phyloP scores from a whole-genome alignment of 2,329 filamentous ascomycete species.

The Thielaviopsis ethacetica region DNA sequence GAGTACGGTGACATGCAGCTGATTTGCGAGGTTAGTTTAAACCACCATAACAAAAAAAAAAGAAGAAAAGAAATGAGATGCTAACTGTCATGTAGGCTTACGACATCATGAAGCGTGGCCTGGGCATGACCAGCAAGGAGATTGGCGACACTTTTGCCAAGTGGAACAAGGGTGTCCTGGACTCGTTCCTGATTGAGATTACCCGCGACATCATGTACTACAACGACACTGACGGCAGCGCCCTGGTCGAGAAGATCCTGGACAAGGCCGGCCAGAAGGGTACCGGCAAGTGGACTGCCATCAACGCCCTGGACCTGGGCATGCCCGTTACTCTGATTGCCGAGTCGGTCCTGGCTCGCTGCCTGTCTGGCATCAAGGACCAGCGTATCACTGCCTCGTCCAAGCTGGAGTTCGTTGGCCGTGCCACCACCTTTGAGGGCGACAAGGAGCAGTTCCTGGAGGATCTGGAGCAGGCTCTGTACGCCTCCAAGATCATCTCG shows the following conservation, averaged over 20 bases:
- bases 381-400: constrained; percentile 73
- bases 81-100: constrained; percentile 56
- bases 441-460: constrained; percentile 88
- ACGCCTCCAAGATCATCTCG: constrained; percentile 99
- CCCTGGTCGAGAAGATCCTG: constrained; percentile 96
- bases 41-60: neutral
- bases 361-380: constrained; percentile 83
- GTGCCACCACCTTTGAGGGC: constrained; percentile 62
- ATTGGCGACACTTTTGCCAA: constrained; percentile 86
- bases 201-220: constrained; percentile 97
- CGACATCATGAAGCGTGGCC: constrained; percentile 98
- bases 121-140: constrained; percentile 79
- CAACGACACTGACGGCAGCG: constrained; percentile 82
- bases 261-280: constrained; percentile 98
- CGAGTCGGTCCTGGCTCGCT: constrained; percentile 89
- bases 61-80: neutral
- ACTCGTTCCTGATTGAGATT: constrained; percentile 99
- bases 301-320: constrained; percentile 95
- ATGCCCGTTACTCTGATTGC: constrained; percentile 98
- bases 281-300: constrained; percentile 99
- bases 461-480: constrained; percentile 96
- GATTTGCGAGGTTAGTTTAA: constrained; percentile 83
- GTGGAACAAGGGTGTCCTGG: constrained; percentile 97
- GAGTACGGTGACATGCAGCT: constrained; percentile 99
- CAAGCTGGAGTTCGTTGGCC: constrained; percentile 59